A percentile compares a stretch with the other conserved stretches of the same genome.
Conservation (phyloP, 768 basidiomycete genomes). For the Podaxis sp. region DNA sequence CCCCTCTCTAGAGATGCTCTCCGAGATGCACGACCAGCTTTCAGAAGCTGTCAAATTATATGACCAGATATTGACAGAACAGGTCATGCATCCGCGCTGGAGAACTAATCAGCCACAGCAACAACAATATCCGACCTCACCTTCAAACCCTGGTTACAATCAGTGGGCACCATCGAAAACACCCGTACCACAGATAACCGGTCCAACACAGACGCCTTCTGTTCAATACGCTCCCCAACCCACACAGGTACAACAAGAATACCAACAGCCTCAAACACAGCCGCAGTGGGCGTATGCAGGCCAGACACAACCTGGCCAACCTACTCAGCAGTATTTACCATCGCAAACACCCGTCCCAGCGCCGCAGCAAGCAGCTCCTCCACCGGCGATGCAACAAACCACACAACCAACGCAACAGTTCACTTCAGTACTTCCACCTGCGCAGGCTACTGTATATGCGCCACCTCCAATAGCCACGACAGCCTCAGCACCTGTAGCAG, state of each 20-base stretch:
- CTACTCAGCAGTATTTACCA: constrained; percentile 16
- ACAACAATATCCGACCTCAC: constrained; percentile 12
- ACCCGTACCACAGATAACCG: constrained; percentile 13
- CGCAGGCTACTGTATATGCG: constrained; percentile 9
- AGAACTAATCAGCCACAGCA: constrained; percentile 29
- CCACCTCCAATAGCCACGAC: constrained; percentile 17
- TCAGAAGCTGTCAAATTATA: constrained; percentile 91
- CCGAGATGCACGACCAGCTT: constrained; percentile 93
- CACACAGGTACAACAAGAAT: constrained; percentile 17
- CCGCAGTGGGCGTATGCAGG: constrained; percentile 11
- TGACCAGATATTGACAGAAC: constrained; percentile 81
- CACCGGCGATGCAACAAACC: constrained; percentile 23
- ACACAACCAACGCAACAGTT: constrained; percentile 19
- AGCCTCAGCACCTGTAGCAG: constrained; percentile 21
- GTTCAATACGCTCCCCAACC: constrained; percentile 30
- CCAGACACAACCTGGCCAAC: constrained; percentile 16
- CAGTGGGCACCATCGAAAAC: constrained; percentile 13
- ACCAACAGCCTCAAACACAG: constrained; percentile 16
- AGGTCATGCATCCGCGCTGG: constrained; percentile 72
- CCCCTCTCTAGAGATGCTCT: constrained; percentile 60
- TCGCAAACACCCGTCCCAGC: constrained; percentile 14
- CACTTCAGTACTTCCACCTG: constrained; percentile 12
- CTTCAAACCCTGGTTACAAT: constrained; percentile 15
- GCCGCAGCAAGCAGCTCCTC: constrained; percentile 22
- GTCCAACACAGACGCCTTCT: constrained; percentile 26